Percentiles rank a stretch among this genome's conserved stretches.
These are phyloP conservation scores for Capsella rubella DNA, from an alignment of 441 rosid genomes.

Conservation along the genomic window DNA sequence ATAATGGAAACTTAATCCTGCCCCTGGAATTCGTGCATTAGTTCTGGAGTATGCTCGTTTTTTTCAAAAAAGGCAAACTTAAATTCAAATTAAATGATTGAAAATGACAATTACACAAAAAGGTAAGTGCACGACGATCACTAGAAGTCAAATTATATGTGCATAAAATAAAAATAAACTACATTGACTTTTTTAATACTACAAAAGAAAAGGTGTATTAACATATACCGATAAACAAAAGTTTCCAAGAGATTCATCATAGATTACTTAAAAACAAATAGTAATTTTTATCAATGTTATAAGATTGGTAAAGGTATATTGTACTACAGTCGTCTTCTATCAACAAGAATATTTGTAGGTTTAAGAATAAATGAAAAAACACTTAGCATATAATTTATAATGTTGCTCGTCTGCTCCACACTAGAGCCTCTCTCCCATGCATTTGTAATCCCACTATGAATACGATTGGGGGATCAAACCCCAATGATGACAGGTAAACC, in stretches of 20 bases:
- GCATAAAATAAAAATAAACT: slow-evolving; percentile 3
- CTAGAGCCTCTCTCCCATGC: neutral
- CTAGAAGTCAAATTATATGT: slow-evolving; percentile 26
- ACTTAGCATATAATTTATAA: neutral
- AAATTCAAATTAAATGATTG: slow-evolving; percentile 42
- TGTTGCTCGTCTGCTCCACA: neutral
- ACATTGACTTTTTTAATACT: slow-evolving; percentile 18
- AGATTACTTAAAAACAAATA: no score
- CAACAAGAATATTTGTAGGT: no score
- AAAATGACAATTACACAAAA: slow-evolving; percentile 38
- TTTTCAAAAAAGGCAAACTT: slow-evolving; percentile 26
- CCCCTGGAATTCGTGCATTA: slow-evolving; percentile 38
- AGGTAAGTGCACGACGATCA: slow-evolving; percentile 30
- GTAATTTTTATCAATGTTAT: no score
- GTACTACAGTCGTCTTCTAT: no score
- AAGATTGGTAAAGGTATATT: no score
- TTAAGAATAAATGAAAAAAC: no score
- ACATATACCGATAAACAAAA: neutral
- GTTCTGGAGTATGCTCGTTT: slow-evolving; percentile 28
- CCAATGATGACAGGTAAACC: neutral
- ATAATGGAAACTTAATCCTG: slow-evolving; percentile 4
- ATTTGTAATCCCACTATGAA: neutral
- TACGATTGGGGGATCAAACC: neutral
- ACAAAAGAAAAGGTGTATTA: neutral
- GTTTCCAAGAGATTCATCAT: neutral